Evolutionary conservation across 805 yeast species (phyloP), one percentile per base, ranked within the genome.

Genomic region (Ogataea trehalophila): DNA sequence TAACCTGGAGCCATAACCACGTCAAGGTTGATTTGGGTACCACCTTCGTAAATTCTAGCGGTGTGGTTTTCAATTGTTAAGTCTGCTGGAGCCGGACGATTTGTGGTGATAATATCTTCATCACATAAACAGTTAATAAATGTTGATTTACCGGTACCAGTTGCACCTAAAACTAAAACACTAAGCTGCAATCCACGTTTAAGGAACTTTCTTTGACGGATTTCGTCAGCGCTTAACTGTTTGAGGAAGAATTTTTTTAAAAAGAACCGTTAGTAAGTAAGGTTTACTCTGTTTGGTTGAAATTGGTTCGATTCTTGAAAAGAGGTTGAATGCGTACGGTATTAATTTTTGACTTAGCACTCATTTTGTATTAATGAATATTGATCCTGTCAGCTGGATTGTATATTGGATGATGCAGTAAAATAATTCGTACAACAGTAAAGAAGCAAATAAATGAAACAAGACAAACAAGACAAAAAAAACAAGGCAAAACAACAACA

Each of bases 61-160:
- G 62, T 57, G 41, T 55, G 57, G 56, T 54, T 68, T 64, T 71
- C 62, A 58, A 62, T 53, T 5, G 53, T 29, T 29, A 63, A 29
- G 22, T 59, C 62, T 4, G 57, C 53, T 0, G 56, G 69, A 49
- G 49, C 76, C 68, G 61, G 70, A 60, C 62, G 54, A 62, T 67
- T 66, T 57, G 71, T 41, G 68, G 71, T 60, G 61, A 74, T 76
- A 55, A 66, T 56, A 60, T 69, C 67, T 52, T 68, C 60, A 67
- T 85, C 84, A 60, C 89, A 86, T 53, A 91, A 72, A 13, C 94
- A 81, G 70, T 91, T 88, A 56, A 90, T 69, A 56, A 90, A 87
- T 0, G 91, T 81, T 3, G 89, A 76, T 65, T 88, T 87, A 1
- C 90, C 88, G 36, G 88, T 72, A 14, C 96, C 96, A 11, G 58